Conservation (phyloP, 768 basidiomycete genomes). For the Rubroboletus satanas region DNA sequence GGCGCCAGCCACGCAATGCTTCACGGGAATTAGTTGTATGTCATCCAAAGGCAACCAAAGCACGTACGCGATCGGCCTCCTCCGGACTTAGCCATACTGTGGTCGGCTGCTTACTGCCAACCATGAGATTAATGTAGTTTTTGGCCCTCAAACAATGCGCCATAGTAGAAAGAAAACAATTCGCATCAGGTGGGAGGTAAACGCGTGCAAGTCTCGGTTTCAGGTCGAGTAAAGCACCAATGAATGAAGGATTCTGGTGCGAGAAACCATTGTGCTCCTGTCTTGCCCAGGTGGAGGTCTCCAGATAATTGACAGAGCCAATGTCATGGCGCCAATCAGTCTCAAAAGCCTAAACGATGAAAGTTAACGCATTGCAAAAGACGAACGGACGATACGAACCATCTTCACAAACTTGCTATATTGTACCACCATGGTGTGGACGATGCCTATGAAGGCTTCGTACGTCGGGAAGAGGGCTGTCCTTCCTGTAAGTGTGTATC, state of each 20-base stretch:
- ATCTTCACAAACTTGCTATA: conserved; percentile 89
- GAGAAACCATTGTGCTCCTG: conserved; percentile 91
- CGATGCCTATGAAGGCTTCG: conserved; percentile 87
- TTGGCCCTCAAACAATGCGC: conserved; percentile 80
- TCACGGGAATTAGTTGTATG: not conserved
- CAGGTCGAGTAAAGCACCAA: conserved; percentile 79
- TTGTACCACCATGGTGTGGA: conserved; percentile 88
- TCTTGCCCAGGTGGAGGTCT: conserved; percentile 82
- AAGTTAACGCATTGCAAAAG: not conserved
- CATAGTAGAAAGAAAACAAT: conserved; percentile 79
- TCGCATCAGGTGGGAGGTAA: conserved; percentile 88
- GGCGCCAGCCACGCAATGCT: conserved; percentile 85
- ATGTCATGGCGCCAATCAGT: conserved; percentile 69
- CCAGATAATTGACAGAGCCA: conserved; percentile 79
- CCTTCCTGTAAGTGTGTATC: conserved; percentile 86
- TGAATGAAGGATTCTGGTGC: conserved; percentile 84
- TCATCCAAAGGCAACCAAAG: not conserved
- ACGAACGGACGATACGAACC: conserved; percentile 35
- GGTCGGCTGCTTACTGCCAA: conserved; percentile 82
- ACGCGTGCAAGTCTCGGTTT: conserved; percentile 70
- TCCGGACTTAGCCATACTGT: conserved; percentile 75
- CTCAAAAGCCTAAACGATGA: conserved; percentile 41
- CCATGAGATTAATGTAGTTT: conserved; percentile 85
- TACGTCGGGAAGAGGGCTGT: conserved; percentile 87
- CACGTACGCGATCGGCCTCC: conserved; percentile 61